Evolutionary conservation across 257 asterid species (phyloP), one percentile per base, ranked within the genome.

Genomic region (Petunia axillaris): DNA sequence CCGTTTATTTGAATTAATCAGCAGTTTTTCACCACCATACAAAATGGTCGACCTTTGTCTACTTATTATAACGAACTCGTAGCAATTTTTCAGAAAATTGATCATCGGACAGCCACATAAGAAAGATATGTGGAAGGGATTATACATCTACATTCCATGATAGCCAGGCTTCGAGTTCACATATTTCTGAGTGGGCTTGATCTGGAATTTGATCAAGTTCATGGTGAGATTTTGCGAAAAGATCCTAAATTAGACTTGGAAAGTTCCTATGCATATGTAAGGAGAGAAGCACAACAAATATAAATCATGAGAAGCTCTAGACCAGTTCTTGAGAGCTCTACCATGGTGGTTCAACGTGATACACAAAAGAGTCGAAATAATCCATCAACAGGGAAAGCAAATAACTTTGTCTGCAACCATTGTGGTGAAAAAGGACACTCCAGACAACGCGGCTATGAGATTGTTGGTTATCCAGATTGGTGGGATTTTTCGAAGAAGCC

Each of bases 401-500:
- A 52, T 4, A 64, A 50, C 4, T 52, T 62, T 46, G 36, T 60
- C 1, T 81, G 84, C 39, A 50, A 6, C 8, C 68, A 75, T 8
- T 75, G 70, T 40, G 60, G 70, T n/a, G 76, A 80, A 74, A 60
- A 6, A 44, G 66, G 84, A 1, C 84, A 81, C 4, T 43, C 80
- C 6, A 46, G 73, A 53, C 57, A 53, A 2, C 40, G 58, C 0
- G 65, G 80, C 48, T 79, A 83, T 14, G 82, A 78, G n/a, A 16
- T 82, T 44, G 66, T 78, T 43, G 80, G 79, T 3, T 83, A 83
- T 62, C 82, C 59, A 1, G 25, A 65, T 0, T 82, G 79, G 85
- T 82, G 82, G 85, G 82, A 82, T 5, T 78, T 67, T 36, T 2
- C 82, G 11, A 78, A 82, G 50, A 70, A 59, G 15, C 85, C 82